Percentiles rank a stretch among this genome's conserved stretches.
Evolutionary conservation across 805 yeast genomes (phyloP).

Genomic region (Saccharomyces eubayanus): DNA sequence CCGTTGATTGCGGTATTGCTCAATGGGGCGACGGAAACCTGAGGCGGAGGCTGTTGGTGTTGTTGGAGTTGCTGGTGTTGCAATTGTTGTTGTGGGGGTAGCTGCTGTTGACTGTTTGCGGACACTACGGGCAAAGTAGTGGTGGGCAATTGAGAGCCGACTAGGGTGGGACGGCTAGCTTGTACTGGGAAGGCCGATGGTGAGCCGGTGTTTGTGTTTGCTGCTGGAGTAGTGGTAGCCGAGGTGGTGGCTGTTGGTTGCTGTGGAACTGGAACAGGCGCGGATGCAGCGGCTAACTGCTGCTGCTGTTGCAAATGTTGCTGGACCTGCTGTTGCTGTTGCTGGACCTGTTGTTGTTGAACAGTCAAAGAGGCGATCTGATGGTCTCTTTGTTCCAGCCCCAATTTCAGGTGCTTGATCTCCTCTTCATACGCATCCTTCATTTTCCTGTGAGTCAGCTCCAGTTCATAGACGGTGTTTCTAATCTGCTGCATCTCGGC

Average conservation of each 20-base stretch:
- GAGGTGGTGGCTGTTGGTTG: slow-evolving; percentile 7
- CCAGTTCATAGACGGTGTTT: slow-evolving; percentile 88
- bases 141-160: slow-evolving; percentile 3
- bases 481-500: slow-evolving; percentile 90
- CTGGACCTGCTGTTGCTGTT: slow-evolving; percentile 12
- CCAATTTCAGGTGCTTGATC: slow-evolving; percentile 74
- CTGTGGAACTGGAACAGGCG: slow-evolving; percentile 1
- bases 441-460: slow-evolving; percentile 87
- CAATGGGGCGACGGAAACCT: slow-evolving; percentile 9
- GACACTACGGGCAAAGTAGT: slow-evolving; percentile 1
- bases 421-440: slow-evolving; percentile 95
- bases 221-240: slow-evolving; percentile 7
- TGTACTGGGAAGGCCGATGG: background rate
- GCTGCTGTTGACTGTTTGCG: background rate
- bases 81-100: background rate
- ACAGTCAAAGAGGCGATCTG: slow-evolving; percentile 32
- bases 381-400: slow-evolving; percentile 74
- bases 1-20: slow-evolving; percentile 2
- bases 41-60: slow-evolving; percentile 11
- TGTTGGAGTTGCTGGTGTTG: background rate
- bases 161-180: slow-evolving; percentile 4
- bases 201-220: slow-evolving; percentile 1
- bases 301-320: slow-evolving; percentile 12
- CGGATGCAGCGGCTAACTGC: slow-evolving; percentile 4
- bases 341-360: slow-evolving; percentile 15